phyloP scores from a whole-genome alignment of 2,329 filamentous ascomycete species.

The Coleophoma eucalyptorum region DNA sequence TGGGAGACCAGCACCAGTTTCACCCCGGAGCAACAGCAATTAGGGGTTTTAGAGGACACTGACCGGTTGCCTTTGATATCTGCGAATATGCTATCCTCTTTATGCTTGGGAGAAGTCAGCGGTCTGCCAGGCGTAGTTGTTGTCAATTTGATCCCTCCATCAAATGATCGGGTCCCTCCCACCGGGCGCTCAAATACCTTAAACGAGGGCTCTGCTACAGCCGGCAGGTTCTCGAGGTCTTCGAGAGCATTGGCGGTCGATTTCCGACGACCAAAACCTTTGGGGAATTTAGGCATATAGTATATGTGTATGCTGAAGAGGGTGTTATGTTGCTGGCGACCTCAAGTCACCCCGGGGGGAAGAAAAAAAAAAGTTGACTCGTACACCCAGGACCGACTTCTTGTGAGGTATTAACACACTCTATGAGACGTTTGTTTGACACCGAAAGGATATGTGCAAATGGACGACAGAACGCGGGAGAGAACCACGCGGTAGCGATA shows the following conservation, averaged over 20 bases:
- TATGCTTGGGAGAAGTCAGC: slow-evolving; percentile 16
- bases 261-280: slow-evolving; percentile 28
- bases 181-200: slow-evolving; percentile 29
- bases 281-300: slow-evolving; percentile 31
- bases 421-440: too few species aligned
- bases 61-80: slow-evolving; percentile 28
- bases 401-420: too few species aligned
- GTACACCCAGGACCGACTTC: too few species aligned
- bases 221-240: slow-evolving; percentile 11
- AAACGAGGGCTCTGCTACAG: slow-evolving; percentile 22
- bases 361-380: too few species aligned
- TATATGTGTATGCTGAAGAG: slow-evolving; percentile 7
- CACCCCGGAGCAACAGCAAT: not conserved
- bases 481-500: too few species aligned
- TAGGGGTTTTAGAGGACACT: slow-evolving; percentile 9
- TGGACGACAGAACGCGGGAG: too few species aligned
- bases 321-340: too few species aligned
- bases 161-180: slow-evolving; percentile 22
- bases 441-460: too few species aligned
- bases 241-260: slow-evolving; percentile 26
- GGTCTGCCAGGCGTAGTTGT: slow-evolving; percentile 13
- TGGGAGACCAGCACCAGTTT: too few species aligned
- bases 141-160: slow-evolving; percentile 24
- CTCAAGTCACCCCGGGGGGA: too few species aligned
- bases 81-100: slow-evolving; percentile 29